Evolutionary conservation across 345 rosid genomes (phyloP), one percentile per base, ranked within the genome.

Genomic region (Populus euphratica): DNA sequence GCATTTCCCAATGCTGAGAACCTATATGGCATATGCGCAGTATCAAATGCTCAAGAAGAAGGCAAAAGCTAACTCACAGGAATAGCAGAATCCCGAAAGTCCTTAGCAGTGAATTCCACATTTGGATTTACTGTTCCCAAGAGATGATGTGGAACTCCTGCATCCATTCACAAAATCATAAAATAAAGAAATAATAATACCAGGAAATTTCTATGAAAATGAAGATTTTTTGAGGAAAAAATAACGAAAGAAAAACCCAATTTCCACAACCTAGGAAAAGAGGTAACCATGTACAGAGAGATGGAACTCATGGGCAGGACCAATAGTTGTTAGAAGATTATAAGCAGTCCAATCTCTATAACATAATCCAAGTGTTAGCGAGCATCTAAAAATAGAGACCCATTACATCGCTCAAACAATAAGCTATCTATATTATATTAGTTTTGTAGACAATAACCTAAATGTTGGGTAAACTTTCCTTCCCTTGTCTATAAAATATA

Each of bases 121-220:
- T 79, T 83, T 31, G 99, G 85, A 35, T 87, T 91, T 41, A 91
- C 76, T 1, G 91, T 89, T 64, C 98, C 99, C 73, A 93, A 82
- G 16, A 96, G 90, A 85, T 96, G 96, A 84, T 93, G 99, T 11
- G 89, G 87, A 69, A 96, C 93, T 79, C 97, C 99, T 93, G 77
- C 23, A 80, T 50, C 25, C 73, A 17, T 29, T n/a, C 63, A 39
- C 64, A 56, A 27, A 65, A 72, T 21, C 18, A 25, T 10, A 8
- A 13, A 14, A 13, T 2, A 16, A 39, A 1, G 5, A 59, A 41
- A 41, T 14, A 7, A 65, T 6, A 72, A 27, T 9, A 13, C 27
- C 2, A 27, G 18, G 12, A 29, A 23, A 25, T 27, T 20, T 52
- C 59, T 6, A 7, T 6, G 59, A 20, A 52, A 52, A 52, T 52